Evolutionary conservation across 2,329 filamentous ascomycete genomes (phyloP), one percentile per base, ranked within the genome.

Genomic region (Pseudopyricularia javanii): DNA sequence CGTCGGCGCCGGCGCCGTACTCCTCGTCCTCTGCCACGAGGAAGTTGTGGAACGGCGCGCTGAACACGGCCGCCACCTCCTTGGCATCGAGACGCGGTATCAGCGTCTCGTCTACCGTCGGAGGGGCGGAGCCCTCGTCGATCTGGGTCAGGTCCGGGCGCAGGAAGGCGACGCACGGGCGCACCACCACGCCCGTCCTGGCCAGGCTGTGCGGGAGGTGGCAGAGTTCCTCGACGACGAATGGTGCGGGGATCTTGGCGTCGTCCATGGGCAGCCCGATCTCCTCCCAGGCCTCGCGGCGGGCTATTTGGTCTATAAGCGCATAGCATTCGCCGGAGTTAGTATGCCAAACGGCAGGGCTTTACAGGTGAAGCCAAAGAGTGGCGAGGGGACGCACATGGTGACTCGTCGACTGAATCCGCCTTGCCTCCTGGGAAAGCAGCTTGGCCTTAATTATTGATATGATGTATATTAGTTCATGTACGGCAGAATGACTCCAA

Each of bases 51-150:
- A 97, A 89, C 0, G 88, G 86, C 5, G 87, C 91, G 5, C 88
- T 91, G 70, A 97, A 97, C 33, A 97, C 89, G 47, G 90, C 91
- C 2, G 90, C 91, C 2, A 97, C 91, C 68, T 97, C 91, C 58
- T 87, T 85, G 1, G 90, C 87, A 68, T 96, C 88, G 11, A 96
- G 75, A 37, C 82, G 78, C 0, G 91, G 91, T 55, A 88, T 88
- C 68, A 91, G 78, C 56, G 74, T 79, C 59, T 85, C 82, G 62
- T 86, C 86, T 3, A 80, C 82, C 51, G 76, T 74, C 1, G 71
- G 74, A 33, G 56, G 60, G 17, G 59, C 59, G 30, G 63, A 57
- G 7, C 60, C 37, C 56, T 52, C 43, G 24, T 35, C 14, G 54
- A 47, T 24, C 54, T 47, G 32, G 14, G 56, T 57, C 30, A 70